Conservation (phyloP, 176 grass and related monocot species). For the Hyparrhenia diplandra region DNA sequence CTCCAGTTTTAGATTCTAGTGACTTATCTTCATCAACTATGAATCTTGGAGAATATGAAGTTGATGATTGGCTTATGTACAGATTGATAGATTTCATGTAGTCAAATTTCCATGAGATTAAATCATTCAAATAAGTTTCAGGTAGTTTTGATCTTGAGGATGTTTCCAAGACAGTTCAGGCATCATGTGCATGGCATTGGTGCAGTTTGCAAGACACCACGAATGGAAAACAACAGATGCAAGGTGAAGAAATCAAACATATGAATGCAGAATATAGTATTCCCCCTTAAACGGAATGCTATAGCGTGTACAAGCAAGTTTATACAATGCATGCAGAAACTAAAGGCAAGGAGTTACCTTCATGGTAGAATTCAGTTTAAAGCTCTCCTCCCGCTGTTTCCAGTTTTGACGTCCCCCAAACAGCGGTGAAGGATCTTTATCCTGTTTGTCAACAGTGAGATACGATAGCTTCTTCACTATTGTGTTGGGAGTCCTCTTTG, state of each 20-base stretch:
- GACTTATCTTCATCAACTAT: neutral
- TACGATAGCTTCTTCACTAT: conserved; percentile 66
- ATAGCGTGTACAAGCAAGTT: neutral
- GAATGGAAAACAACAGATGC: neutral
- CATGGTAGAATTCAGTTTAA: conserved; percentile 80
- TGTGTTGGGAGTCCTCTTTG: conserved; percentile 62
- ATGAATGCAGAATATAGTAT: neutral
- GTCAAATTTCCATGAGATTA: too few species aligned
- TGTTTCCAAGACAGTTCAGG: neutral
- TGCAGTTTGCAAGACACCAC: neutral
- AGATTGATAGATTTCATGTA: neutral
- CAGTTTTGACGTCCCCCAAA: conserved; percentile 87
- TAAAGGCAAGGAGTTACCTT: conserved; percentile 45
- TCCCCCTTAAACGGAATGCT: neutral
- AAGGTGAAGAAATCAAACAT: neutral
- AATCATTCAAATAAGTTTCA: neutral
- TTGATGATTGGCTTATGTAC: neutral
- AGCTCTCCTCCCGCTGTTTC: conserved; percentile 75
- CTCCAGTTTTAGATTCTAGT: neutral
- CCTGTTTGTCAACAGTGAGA: conserved; percentile 50
- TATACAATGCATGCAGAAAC: neutral
- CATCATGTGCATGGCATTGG: neutral
- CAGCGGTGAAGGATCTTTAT: conserved; percentile 53
- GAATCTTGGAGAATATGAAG: neutral
- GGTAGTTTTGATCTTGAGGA: neutral